A percentile compares a stretch with the other conserved stretches of the same genome.
Conservation (phyloP, 2,329 filamentous ascomycete genomes). For the Colletotrichum salicis region DNA sequence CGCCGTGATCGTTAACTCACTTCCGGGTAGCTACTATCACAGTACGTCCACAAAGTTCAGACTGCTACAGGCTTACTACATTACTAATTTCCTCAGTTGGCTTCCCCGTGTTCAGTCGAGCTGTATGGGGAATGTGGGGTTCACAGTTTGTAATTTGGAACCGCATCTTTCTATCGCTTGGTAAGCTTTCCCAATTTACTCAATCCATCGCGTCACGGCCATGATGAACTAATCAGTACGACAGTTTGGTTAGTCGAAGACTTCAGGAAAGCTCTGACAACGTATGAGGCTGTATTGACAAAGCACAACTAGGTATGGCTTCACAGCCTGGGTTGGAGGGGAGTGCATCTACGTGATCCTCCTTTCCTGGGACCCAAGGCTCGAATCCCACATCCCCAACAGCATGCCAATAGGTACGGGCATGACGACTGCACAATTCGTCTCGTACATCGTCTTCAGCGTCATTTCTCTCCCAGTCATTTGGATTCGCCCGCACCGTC, state of each 20-base stretch:
- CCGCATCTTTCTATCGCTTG: conserved; percentile 53
- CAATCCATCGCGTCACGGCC: background rate
- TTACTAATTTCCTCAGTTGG: conserved; percentile 36
- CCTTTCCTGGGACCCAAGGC: conserved; percentile 55
- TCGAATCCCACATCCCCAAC: conserved; percentile 55
- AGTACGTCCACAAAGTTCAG: conserved; percentile 39
- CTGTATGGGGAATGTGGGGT: conserved; percentile 45
- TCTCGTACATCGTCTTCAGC: conserved; percentile 57
- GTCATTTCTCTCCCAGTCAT: conserved; percentile 55
- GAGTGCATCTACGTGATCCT: conserved; percentile 58
- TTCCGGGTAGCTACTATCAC: conserved; percentile 55
- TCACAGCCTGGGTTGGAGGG: conserved; percentile 59
- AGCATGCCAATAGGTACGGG: conserved; percentile 51
- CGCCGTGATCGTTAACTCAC: conserved; percentile 54
- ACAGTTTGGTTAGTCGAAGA: conserved; percentile 39
- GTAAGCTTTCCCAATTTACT: conserved; percentile 40
- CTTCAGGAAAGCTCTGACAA: too few relatives aligned
- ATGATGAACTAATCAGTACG: conserved; percentile 1
- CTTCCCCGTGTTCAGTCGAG: conserved; percentile 47
- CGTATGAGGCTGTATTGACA: conserved; percentile 1
- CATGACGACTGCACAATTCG: conserved; percentile 56
- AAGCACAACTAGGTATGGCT: conserved; percentile 48
- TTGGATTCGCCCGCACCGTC: conserved; percentile 55
- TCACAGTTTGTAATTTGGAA: conserved; percentile 46
- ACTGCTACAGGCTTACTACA: accelerated